These are phyloP conservation scores for Rhizopogon roseolus DNA, from an alignment of 768 basidiomycete species.

Conservation along the genomic window DNA sequence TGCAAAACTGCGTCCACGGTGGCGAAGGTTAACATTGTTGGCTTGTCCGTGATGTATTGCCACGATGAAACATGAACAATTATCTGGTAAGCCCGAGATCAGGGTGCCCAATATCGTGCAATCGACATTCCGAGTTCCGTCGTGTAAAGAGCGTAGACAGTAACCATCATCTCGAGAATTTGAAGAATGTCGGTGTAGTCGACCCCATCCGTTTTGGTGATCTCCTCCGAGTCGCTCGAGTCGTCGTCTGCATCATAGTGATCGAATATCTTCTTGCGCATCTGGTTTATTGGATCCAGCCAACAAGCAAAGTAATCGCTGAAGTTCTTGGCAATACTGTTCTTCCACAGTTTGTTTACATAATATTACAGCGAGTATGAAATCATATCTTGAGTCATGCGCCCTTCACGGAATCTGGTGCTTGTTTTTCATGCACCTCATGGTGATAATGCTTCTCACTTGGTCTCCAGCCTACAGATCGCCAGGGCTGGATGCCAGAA, in stretches of 20 bases:
- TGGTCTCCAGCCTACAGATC: conserved; percentile 55
- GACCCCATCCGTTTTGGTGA: no score
- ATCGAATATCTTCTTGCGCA: no score
- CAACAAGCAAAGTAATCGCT: no score
- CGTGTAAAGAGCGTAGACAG: background rate
- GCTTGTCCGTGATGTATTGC: background rate
- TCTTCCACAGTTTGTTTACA: background rate
- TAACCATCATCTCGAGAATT: no score
- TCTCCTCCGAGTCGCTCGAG: no score
- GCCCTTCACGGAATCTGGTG: conserved; percentile 17
- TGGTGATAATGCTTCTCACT: conserved; percentile 36
- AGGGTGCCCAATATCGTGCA: no score
- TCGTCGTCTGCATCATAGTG: no score
- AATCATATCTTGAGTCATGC: background rate
- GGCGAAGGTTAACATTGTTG: background rate
- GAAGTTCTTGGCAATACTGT: no score
- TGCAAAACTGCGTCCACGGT: background rate
- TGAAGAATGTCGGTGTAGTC: no score
- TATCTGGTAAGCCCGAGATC: background rate
- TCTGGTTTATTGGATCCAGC: no score
- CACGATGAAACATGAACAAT: background rate
- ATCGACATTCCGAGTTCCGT: background rate
- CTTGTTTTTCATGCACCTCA: conserved; percentile 15
- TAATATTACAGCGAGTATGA: background rate
- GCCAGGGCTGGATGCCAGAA: conserved; percentile 63